Evolutionary conservation across 305 asterid genomes (phyloP).

Genomic region (Fraxinus greggii): DNA sequence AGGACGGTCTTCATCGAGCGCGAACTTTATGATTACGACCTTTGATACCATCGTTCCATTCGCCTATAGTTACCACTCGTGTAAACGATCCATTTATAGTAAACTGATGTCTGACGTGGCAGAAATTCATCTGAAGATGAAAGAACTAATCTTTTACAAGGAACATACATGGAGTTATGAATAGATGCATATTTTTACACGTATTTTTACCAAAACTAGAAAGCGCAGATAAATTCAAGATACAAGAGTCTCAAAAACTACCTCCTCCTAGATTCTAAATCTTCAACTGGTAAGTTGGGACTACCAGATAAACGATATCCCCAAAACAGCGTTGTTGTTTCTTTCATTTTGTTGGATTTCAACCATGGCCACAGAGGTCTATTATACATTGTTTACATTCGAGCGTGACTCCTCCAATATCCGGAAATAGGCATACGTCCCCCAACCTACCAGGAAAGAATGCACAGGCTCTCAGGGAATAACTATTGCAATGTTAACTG

Average conservation of each 20-base stretch:
- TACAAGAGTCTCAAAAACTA: constrained; percentile 14
- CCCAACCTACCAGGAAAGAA: constrained; percentile 54
- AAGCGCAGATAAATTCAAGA: not conserved
- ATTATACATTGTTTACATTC: constrained; percentile 27
- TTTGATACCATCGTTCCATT: not conserved
- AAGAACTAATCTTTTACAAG: not conserved
- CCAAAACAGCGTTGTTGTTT: constrained; percentile 22
- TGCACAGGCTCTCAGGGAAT: not conserved
- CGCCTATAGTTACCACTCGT: not conserved
- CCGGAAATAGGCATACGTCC: constrained; percentile 57
- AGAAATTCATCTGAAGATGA: not conserved
- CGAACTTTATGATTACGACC: not conserved
- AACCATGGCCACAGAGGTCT: constrained; percentile 24
- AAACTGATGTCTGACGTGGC: not conserved
- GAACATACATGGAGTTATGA: not conserved
- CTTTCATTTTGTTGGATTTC: constrained; percentile 42
- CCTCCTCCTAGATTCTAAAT: constrained; percentile 58
- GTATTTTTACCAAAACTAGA: not conserved
- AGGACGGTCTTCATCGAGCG: not conserved
- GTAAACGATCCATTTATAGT: not conserved
- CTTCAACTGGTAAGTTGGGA: constrained; percentile 36
- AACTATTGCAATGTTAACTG: not conserved
- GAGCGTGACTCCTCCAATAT: constrained; percentile 49
- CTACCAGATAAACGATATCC: constrained; percentile 21
- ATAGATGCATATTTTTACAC: constrained; percentile 1